Conservation (phyloP, 495 filamentous ascomycete species). For the Penicillium steckii region DNA sequence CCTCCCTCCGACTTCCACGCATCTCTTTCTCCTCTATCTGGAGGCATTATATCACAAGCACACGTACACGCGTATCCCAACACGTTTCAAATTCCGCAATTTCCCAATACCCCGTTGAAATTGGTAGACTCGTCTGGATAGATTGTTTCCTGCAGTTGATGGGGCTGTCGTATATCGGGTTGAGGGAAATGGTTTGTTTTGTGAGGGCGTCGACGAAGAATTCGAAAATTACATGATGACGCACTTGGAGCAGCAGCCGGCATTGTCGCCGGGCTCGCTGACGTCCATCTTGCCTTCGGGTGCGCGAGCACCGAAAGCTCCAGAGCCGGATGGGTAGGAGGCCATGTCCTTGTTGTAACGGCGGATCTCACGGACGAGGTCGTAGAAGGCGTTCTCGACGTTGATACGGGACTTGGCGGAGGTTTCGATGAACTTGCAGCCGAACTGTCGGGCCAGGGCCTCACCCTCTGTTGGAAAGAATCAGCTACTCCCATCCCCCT, state of each 20-base stretch:
- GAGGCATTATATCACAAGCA: background rate
- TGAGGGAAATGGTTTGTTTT: background rate
- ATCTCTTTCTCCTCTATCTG: background rate
- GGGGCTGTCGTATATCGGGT: background rate
- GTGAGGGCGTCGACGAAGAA: background rate
- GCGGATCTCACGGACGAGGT: conserved; percentile 95
- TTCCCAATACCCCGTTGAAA: background rate
- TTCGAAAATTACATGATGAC: conserved; percentile 86
- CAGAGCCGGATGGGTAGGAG: conserved; percentile 68
- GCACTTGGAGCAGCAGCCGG: conserved; percentile 85
- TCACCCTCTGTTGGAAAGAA: conserved; percentile 70
- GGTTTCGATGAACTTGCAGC: conserved; percentile 98
- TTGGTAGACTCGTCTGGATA: background rate
- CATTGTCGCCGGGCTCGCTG: conserved; percentile 63
- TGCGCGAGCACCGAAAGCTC: conserved; percentile 57
- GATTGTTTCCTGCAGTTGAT: background rate
- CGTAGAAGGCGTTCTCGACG: conserved; percentile 97
- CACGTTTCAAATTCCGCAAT: background rate
- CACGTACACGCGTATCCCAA: background rate
- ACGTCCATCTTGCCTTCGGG: conserved; percentile 75
- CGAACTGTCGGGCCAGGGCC: conserved; percentile 78
- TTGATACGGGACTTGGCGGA: conserved; percentile 98
- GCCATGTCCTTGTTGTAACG: conserved; percentile 98
- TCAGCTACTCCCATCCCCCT: background rate
- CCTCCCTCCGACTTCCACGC: background rate